Evolutionary conservation across 768 basidiomycete genomes (phyloP).

Genomic region (Boletus vermiculosoides): DNA sequence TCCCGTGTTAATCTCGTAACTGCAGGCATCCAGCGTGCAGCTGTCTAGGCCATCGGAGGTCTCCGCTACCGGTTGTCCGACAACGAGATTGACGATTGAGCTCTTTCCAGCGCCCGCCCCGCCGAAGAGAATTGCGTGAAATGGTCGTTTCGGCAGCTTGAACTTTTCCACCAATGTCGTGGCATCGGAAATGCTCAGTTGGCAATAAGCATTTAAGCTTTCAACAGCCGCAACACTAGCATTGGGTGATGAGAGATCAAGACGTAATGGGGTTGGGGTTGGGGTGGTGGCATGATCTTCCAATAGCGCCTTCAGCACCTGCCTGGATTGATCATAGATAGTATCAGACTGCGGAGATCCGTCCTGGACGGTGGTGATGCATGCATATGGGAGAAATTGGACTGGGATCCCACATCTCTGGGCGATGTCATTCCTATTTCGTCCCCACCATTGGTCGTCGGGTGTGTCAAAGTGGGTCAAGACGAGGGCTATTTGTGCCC

Average conservation of each 20-base stretch:
- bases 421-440: conserved; percentile 27
- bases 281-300: conserved; percentile 5
- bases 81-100: conserved; percentile 41
- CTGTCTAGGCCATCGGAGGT: conserved; percentile 28
- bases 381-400: conserved; percentile 10
- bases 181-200: conserved; percentile 13
- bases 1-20: conserved; percentile 25
- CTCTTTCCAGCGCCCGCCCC: conserved; percentile 42
- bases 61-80: conserved; percentile 19
- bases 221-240: not conserved
- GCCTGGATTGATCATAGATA: conserved; percentile 14
- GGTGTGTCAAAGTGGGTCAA: conserved; percentile 39
- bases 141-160: conserved; percentile 9
- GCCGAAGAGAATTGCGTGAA: conserved; percentile 40
- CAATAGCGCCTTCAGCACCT: conserved; percentile 13
- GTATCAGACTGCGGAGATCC: not conserved
- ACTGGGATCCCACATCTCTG: conserved; percentile 13
- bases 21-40: conserved; percentile 33
- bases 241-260: conserved; percentile 15
- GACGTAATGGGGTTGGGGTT: conserved; percentile 11
- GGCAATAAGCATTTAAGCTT: conserved; percentile 15
- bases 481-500: conserved; percentile 38
- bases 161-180: conserved; percentile 13
- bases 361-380: conserved; percentile 21
- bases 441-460: conserved; percentile 39